Percentiles rank a stretch among this genome's conserved stretches.
These are phyloP conservation scores for Cymodocea nodosa DNA, from an alignment of 116 monocot genomes.

Conservation along the genomic window DNA sequence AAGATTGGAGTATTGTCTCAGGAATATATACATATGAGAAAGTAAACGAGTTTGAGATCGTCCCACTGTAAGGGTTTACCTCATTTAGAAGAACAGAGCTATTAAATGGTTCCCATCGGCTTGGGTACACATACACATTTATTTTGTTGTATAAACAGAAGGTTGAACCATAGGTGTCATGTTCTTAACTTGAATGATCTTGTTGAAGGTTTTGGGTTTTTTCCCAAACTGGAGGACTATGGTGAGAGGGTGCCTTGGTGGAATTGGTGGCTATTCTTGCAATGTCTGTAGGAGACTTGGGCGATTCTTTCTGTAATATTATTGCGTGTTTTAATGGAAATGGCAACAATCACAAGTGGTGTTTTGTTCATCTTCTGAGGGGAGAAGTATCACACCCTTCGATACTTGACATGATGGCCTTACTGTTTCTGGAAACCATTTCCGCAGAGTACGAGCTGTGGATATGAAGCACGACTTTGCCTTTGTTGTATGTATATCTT, in stretches of 20 bases:
- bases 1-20: no score
- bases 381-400: conserved; percentile 51
- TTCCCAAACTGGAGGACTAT: conserved; percentile 82
- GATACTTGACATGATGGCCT: conserved; percentile 69
- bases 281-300: conserved; percentile 76
- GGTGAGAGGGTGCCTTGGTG: conserved; percentile 93
- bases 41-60: no score
- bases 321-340: conserved; percentile 76
- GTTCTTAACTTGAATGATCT: conserved; percentile 91
- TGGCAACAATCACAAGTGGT: conserved; percentile 61
- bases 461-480: conserved; percentile 99
- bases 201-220: conserved; percentile 98
- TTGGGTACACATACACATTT: conserved; percentile 5
- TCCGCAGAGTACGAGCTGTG: conserved; percentile 99
- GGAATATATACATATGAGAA: no score
- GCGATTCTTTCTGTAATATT: conserved; percentile 93
- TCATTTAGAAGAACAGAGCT: neutral
- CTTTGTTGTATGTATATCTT: conserved; percentile 68
- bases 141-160: conserved; percentile 22
- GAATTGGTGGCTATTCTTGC: conserved; percentile 86
- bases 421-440: conserved; percentile 95
- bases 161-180: conserved; percentile 39
- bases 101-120: neutral
- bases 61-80: neutral
- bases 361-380: conserved; percentile 65